Evolutionary conservation across 805 yeast species (phyloP).

Genomic region (Maudiozyma serrabonitensis): DNA sequence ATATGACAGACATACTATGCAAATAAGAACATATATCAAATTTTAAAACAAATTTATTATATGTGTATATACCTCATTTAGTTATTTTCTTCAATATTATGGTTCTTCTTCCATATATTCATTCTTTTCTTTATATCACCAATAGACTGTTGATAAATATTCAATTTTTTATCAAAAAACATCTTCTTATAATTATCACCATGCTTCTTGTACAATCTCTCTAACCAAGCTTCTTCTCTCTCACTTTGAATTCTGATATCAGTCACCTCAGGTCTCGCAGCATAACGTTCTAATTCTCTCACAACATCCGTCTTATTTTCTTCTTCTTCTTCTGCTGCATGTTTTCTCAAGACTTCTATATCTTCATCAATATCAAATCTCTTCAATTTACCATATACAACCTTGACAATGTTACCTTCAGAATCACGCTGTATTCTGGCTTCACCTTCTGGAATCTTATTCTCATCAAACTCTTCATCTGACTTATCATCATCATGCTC

Average conservation of each 20-base stretch:
- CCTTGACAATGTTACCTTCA: conserved; percentile 53
- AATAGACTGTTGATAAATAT: conserved; percentile 72
- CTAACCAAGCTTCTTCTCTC: conserved; percentile 69
- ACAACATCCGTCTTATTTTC: conserved; percentile 46
- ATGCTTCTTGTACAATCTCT: conserved; percentile 54
- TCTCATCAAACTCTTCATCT: conserved; percentile 29
- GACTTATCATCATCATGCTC: conserved; percentile 6
- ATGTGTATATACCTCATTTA: neutral
- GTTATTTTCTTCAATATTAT: conserved; percentile 23
- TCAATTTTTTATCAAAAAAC: conserved; percentile 86
- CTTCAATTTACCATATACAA: conserved; percentile 63
- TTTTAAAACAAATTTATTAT: too few relatives aligned
- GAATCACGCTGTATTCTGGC: conserved; percentile 68
- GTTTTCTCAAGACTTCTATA: conserved; percentile 20
- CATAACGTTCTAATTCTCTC: conserved; percentile 54
- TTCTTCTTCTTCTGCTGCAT: conserved; percentile 16
- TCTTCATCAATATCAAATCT: conserved; percentile 27
- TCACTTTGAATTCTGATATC: conserved; percentile 51
- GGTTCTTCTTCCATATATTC: conserved; percentile 52
- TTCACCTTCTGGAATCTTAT: conserved; percentile 64
- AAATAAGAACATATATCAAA: too few relatives aligned
- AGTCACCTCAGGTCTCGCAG: conserved; percentile 33
- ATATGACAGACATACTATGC: too few relatives aligned
- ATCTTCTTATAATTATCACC: conserved; percentile 84
- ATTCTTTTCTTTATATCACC: conserved; percentile 74